These are phyloP conservation scores for Agrocybe pediades DNA, from an alignment of 768 basidiomycete species.

Conservation along the genomic window DNA sequence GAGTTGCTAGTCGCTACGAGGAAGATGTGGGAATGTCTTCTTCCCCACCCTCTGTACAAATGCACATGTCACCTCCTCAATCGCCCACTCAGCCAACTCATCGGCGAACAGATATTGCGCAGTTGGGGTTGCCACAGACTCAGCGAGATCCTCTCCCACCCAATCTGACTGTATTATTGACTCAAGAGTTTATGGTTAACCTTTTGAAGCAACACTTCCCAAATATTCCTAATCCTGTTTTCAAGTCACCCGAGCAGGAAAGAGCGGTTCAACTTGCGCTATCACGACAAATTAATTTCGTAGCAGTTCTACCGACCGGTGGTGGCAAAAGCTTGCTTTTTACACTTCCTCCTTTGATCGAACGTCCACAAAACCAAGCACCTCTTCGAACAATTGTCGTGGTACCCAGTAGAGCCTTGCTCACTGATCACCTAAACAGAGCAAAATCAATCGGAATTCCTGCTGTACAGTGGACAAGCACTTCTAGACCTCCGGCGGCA, in stretches of 20 bases:
- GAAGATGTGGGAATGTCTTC: background rate
- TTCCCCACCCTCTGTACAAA: background rate
- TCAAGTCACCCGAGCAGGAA: slow-evolving; percentile 14
- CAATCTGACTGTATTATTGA: no score
- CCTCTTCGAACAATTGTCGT: slow-evolving; percentile 11
- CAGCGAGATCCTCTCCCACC: no score
- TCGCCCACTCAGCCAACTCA: background rate
- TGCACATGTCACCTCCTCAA: no score
- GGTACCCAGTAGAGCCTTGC: slow-evolving; percentile 17
- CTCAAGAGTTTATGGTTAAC: no score
- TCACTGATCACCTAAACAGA: slow-evolving; percentile 7
- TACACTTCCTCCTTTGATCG: slow-evolving; percentile 15
- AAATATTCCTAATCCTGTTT: background rate
- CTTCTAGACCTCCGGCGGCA: background rate
- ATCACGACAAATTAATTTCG: slow-evolving; percentile 9
- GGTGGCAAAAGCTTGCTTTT: slow-evolving; percentile 22
- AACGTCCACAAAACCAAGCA: background rate
- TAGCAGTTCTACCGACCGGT: slow-evolving; percentile 23
- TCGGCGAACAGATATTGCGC: background rate
- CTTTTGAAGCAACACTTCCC: slow-evolving; percentile 7
- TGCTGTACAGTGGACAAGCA: slow-evolving; percentile 1
- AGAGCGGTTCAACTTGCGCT: slow-evolving; percentile 11
- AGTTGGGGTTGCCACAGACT: no score
- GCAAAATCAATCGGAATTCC: slow-evolving; percentile 3
- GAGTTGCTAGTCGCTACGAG: background rate